Evolutionary conservation across 495 filamentous ascomycete genomes (phyloP), one percentile per base, ranked within the genome.

Genomic region (Physcia stellaris): DNA sequence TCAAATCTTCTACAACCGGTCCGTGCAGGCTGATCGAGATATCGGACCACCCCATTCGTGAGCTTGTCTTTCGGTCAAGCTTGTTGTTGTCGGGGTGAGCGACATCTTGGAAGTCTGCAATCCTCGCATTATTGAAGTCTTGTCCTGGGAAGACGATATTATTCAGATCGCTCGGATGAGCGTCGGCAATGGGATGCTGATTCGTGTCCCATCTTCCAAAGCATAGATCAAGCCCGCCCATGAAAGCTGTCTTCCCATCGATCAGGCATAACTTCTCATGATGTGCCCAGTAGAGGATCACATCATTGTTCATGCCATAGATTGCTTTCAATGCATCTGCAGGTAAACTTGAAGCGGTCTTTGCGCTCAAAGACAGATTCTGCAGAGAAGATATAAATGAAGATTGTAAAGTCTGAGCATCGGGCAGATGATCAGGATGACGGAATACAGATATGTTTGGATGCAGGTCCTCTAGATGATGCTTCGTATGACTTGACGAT

Each of bases 271-370:
- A 67, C 60, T 96, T 96, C 57, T 96, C 88, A 43, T 94, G 88
- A 46, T 96, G 88, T 1, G 88, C 86, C 86, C 86, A 96, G 57
- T 85, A 96, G 4, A 96, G 58, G 15, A 94, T 80, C 4, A 81
- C 72, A 39, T 80, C 86, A 21, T 86, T 83, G 33, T 75, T 70
- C 37, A 73, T 71, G 32, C 88, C 88, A 49, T 94, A 96, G 2
- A 96, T 57, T 1, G 71, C 68, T 50, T 86, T 77, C 20, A 92
- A 48, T 0, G 75, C 60, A 41, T 86, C 80, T 19, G 60, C 63
- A 0, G 80, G 76, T 36, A 83, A 61, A 38, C 75, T 70, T 7
- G 73, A 54, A 1, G 71, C 57, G 18, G 57, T 67, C 9, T 66
- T 58, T 0, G 72, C 64, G 44, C 62, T 62, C 4, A 77, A 45